Evolutionary conservation across 2,329 filamentous ascomycete species (phyloP).

Genomic region (Xylaria sp.): DNA sequence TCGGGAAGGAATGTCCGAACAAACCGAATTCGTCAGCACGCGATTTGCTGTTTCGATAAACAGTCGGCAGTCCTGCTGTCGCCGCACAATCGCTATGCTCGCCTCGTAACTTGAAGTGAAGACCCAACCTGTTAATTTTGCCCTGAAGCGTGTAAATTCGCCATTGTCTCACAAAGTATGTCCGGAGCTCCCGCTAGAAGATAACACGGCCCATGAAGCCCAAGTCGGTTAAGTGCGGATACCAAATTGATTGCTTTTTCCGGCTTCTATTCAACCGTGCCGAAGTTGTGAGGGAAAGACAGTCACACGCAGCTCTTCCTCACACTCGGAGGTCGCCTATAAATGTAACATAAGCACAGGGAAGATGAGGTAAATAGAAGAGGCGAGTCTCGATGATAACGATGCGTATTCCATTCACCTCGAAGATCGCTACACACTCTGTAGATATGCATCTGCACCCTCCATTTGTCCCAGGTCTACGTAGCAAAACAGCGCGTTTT

Average conservation of each 20-base stretch:
- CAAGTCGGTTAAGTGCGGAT: slow-evolving; percentile 64
- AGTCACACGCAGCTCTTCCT: slow-evolving; percentile 51
- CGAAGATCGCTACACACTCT: background rate
- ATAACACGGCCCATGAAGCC: slow-evolving; percentile 67
- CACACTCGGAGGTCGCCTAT: slow-evolving; percentile 54
- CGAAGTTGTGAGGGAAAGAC: slow-evolving; percentile 55
- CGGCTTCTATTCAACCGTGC: slow-evolving; percentile 45
- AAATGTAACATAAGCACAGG: slow-evolving; percentile 49
- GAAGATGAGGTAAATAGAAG: background rate
- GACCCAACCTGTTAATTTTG: slow-evolving; percentile 58
- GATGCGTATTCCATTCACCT: background rate
- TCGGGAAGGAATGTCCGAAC: slow-evolving; percentile 66
- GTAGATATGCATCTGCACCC: background rate
- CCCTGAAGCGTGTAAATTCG: slow-evolving; percentile 65
- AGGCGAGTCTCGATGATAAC: background rate
- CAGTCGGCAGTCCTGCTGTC: slow-evolving; percentile 60
- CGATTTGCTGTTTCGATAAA: slow-evolving; percentile 60
- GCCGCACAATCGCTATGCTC: slow-evolving; percentile 67
- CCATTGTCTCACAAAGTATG: slow-evolving; percentile 68
- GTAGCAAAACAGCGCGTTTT: background rate
- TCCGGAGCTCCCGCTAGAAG: slow-evolving; percentile 60
- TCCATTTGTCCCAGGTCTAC: background rate
- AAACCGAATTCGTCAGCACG: slow-evolving; percentile 61
- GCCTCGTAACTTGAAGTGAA: slow-evolving; percentile 47
- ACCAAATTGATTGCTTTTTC: slow-evolving; percentile 59